Conservation (phyloP, 495 filamentous ascomycete genomes). For the Tuber microsphaerosporum region DNA sequence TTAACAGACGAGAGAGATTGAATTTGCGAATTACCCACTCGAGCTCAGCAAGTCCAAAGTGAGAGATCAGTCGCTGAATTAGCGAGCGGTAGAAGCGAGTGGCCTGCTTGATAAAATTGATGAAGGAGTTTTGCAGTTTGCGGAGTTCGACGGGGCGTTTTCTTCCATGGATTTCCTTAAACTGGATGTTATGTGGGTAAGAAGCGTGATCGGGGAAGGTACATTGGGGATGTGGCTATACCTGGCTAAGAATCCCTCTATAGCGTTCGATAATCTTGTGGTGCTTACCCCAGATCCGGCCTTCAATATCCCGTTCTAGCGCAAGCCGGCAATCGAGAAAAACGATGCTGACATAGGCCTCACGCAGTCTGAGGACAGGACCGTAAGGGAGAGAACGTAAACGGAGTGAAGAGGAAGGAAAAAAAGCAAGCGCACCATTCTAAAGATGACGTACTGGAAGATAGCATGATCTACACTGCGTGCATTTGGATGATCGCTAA, state of each 20-base stretch:
- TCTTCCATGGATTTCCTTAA: slow-evolving; percentile 51
- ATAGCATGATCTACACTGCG: slow-evolving; percentile 33
- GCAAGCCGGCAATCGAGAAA: slow-evolving; percentile 68
- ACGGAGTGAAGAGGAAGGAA: background rate
- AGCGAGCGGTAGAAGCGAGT: slow-evolving; percentile 81
- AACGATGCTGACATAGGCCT: slow-evolving; percentile 59
- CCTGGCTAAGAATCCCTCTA: slow-evolving; percentile 52
- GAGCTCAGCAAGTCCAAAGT: slow-evolving; percentile 67
- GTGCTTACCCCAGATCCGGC: slow-evolving; percentile 71
- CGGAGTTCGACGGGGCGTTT: slow-evolving; percentile 67
- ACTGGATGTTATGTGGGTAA: slow-evolving; percentile 42
- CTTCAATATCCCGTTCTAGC: slow-evolving; percentile 56
- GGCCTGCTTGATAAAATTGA: slow-evolving; percentile 74
- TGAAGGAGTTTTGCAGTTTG: slow-evolving; percentile 71
- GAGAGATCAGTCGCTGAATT: slow-evolving; percentile 67
- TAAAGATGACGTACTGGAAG: slow-evolving; percentile 35
- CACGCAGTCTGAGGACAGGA: slow-evolving; percentile 29
- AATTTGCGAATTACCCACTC: slow-evolving; percentile 62
- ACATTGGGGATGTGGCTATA: slow-evolving; percentile 26
- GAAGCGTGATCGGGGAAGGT: background rate
- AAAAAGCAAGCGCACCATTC: slow-evolving; percentile 9
- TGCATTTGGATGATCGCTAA: slow-evolving; percentile 32
- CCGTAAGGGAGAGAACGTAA: slow-evolving; percentile 12
- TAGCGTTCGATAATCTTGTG: slow-evolving; percentile 67
- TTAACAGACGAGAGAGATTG: slow-evolving; percentile 52